phyloP scores from a whole-genome alignment of 2,329 filamentous ascomycete species.

The Aspergillus amoenus region DNA sequence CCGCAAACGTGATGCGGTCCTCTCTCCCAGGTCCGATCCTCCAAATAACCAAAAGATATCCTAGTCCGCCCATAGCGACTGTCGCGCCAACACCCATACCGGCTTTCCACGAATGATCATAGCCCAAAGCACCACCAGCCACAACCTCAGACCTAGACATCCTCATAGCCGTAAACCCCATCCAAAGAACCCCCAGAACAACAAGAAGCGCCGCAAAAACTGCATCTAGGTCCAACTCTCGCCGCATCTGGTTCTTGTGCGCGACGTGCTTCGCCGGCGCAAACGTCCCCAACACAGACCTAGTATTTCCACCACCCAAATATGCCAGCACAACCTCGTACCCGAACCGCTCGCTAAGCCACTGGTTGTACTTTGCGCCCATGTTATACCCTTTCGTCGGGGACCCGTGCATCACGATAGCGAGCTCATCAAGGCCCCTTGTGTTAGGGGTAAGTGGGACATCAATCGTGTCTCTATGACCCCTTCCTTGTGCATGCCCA shows the following conservation, averaged over 20 bases:
- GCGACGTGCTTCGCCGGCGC: conserved; percentile 43
- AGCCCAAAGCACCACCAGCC: neutral
- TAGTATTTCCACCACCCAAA: conserved; percentile 57
- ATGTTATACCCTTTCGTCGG: conserved; percentile 62
- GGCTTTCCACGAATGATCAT: too few species aligned
- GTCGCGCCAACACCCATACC: neutral
- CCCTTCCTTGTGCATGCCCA: conserved; percentile 2
- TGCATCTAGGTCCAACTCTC: neutral
- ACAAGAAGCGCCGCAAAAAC: neutral
- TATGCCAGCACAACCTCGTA: conserved; percentile 63
- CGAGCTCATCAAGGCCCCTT: conserved; percentile 46
- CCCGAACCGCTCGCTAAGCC: conserved; percentile 68
- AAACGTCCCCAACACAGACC: conserved; percentile 63
- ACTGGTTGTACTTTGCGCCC: conserved; percentile 59
- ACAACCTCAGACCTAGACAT: neutral
- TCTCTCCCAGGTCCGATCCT: conserved; percentile 12
- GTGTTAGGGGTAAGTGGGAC: conserved; percentile 59
- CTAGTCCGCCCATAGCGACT: neutral
- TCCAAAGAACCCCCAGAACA: neutral
- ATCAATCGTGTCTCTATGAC: conserved; percentile 39
- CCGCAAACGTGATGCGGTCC: conserved; percentile 32
- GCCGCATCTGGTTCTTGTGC: conserved; percentile 11
- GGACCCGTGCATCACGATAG: conserved; percentile 62
- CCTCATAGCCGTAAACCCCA: neutral
- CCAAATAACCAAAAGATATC: neutral